These are phyloP conservation scores for Xylaria sp. DNA, from an alignment of 2,329 filamentous ascomycete species.

Conservation along the genomic window DNA sequence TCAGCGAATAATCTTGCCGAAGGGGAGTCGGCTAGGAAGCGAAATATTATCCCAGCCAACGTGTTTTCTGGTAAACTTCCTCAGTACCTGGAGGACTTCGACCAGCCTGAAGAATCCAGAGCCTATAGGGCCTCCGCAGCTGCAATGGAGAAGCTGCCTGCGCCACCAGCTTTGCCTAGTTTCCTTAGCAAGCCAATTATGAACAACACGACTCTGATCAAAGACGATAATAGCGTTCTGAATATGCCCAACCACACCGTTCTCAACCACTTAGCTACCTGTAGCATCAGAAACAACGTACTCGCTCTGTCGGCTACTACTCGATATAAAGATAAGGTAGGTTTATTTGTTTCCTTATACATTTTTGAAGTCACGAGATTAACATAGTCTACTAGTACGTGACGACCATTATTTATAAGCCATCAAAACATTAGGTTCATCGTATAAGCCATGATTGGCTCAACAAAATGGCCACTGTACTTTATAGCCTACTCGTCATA, in stretches of 20 bases:
- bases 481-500: not conserved
- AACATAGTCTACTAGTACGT: conserved; percentile 74
- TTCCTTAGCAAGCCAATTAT: conserved; percentile 95
- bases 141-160: conserved; percentile 81
- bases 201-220: conserved; percentile 90
- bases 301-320: conserved; percentile 96
- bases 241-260: conserved; percentile 98
- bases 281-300: conserved; percentile 96
- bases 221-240: conserved; percentile 97
- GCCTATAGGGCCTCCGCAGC: conserved; percentile 78
- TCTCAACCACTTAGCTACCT: conserved; percentile 94
- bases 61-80: conserved; percentile 81
- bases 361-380: not conserved
- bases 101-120: conserved; percentile 81
- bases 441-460: conserved; percentile 17
- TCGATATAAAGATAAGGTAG: conserved; percentile 93
- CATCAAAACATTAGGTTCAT: conserved; percentile 67
- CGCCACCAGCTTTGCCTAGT: conserved; percentile 85
- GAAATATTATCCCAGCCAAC: conserved; percentile 64
- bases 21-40: conserved; percentile 60
- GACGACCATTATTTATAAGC: conserved; percentile 97
- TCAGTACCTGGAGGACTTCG: conserved; percentile 85
- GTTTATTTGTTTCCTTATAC: conserved; percentile 39
- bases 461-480: not conserved
- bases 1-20: conserved; percentile 52